Evolutionary conservation across 371 early-diverging fungal species (phyloP).

Genomic region (Mucor mucedo): DNA sequence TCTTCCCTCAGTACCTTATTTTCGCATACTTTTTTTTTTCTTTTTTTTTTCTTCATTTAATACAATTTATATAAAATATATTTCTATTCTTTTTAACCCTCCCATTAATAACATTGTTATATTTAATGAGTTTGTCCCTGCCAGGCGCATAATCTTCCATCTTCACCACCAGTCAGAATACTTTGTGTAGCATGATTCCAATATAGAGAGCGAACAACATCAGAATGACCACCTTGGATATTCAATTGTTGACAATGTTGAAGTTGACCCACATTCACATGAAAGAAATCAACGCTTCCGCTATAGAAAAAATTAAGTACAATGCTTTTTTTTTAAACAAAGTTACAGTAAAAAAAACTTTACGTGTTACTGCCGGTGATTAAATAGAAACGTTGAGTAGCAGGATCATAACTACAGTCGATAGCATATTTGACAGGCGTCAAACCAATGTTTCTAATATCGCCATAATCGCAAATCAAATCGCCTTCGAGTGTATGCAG

Average conservation of each 20-base stretch:
- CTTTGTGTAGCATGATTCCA: slow-evolving; percentile 67
- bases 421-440: slow-evolving; percentile 82
- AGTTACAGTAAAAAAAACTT: slow-evolving; percentile 5
- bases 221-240: slow-evolving; percentile 62
- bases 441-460: slow-evolving; percentile 66
- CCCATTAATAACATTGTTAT: no score
- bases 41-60: no score
- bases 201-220: slow-evolving; percentile 71
- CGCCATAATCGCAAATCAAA: slow-evolving; percentile 76
- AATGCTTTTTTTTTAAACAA: not conserved
- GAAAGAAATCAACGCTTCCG: slow-evolving; percentile 73
- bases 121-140: slow-evolving; percentile 26
- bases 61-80: no score
- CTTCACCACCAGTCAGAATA: slow-evolving; percentile 79
- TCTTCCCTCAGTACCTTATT: no score
- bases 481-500: slow-evolving; percentile 65
- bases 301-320: slow-evolving; percentile 28
- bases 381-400: slow-evolving; percentile 75
- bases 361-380: slow-evolving; percentile 82
- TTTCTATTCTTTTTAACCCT: no score
- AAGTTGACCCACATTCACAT: slow-evolving; percentile 73
- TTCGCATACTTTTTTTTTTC: no score
- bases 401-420: slow-evolving; percentile 77
- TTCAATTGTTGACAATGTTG: slow-evolving; percentile 67
- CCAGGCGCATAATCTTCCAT: slow-evolving; percentile 77